Conservation (phyloP, 108 stramenopile species). For the Nitzschia inconspicua region DNA sequence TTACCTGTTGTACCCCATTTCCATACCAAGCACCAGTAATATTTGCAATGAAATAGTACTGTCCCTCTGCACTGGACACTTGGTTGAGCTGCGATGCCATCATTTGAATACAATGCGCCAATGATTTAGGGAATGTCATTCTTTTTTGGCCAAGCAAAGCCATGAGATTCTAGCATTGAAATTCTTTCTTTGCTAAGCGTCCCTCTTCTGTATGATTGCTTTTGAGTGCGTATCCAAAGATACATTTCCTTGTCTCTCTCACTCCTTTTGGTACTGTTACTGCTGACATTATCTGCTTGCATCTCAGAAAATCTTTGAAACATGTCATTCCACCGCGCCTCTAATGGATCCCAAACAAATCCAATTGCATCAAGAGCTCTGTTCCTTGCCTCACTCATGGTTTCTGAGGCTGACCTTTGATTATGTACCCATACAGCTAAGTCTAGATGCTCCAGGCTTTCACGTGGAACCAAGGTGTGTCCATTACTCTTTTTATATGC, state of each 20-base stretch:
- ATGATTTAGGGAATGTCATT: too few species aligned
- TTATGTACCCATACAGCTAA: slow-evolving; percentile 6
- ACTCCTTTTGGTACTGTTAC: not conserved
- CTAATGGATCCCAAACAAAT: slow-evolving; percentile 18
- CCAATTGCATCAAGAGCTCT: not conserved
- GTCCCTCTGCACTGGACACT: too few species aligned
- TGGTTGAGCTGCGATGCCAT: too few species aligned
- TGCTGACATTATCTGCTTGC: not conserved
- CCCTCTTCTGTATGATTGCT: slow-evolving; percentile 1
- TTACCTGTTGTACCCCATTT: too few species aligned
- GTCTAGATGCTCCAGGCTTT: not conserved
- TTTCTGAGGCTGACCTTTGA: slow-evolving; percentile 5
- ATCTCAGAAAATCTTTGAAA: not conserved
- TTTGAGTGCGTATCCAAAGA: not conserved
- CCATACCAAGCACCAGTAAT: too few species aligned
- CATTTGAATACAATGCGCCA: too few species aligned
- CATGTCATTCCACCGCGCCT: slow-evolving; percentile 10
- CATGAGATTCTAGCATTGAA: not conserved
- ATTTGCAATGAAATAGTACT: too few species aligned
- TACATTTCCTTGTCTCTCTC: not conserved
- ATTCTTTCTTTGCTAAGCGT: slow-evolving; percentile 6
- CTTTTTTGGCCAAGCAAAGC: slow-evolving; percentile 6
- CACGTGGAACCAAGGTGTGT: slow-evolving; percentile 3
- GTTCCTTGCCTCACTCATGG: not conserved
- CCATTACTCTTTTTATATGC: slow-evolving; percentile 7